These are phyloP conservation scores for Golovinomyces cichoracearum DNA, from an alignment of 2,329 filamentous ascomycete genomes.

Conservation along the genomic window DNA sequence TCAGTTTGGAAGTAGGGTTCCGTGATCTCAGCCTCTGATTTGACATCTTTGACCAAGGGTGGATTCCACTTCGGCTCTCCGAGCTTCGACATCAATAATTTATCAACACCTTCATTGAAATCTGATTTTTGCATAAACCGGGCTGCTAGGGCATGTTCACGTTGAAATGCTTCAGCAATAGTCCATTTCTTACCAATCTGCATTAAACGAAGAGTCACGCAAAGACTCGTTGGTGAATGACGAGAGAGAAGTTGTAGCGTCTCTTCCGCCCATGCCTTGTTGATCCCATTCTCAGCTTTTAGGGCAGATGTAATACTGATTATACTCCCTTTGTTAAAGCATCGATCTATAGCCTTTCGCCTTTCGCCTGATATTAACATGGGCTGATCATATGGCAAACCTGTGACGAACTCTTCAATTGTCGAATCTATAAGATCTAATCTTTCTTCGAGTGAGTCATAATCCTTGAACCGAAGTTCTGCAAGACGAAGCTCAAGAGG, in stretches of 20 bases:
- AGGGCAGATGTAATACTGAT: slow-evolving; percentile 39
- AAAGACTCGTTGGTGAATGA: slow-evolving; percentile 65
- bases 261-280: slow-evolving; percentile 49
- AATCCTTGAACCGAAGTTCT: slow-evolving; percentile 71
- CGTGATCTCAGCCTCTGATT: slow-evolving; percentile 25
- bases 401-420: slow-evolving; percentile 75
- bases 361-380: slow-evolving; percentile 41
- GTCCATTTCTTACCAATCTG: slow-evolving; percentile 48
- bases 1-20: slow-evolving; percentile 41
- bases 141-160: slow-evolving; percentile 60
- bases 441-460: slow-evolving; percentile 34
- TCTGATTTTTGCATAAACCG: slow-evolving; percentile 80
- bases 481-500: slow-evolving; percentile 62
- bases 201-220: slow-evolving; percentile 67
- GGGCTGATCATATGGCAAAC: slow-evolving; percentile 49
- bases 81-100: slow-evolving; percentile 46
- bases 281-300: slow-evolving; percentile 17
- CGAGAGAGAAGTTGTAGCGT: slow-evolving; percentile 49
- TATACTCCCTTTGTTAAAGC: slow-evolving; percentile 43
- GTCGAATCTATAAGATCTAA: slow-evolving; percentile 55
- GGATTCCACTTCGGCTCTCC: slow-evolving; percentile 40
- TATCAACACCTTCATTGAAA: slow-evolving; percentile 75
- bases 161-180: slow-evolving; percentile 62
- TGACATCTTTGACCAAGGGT: slow-evolving; percentile 40
- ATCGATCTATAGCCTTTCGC: slow-evolving; percentile 61